Base-by-base conservation (phyloP, 202 grass and related monocot species). In the Schoenoplectus triqueter region DNA sequence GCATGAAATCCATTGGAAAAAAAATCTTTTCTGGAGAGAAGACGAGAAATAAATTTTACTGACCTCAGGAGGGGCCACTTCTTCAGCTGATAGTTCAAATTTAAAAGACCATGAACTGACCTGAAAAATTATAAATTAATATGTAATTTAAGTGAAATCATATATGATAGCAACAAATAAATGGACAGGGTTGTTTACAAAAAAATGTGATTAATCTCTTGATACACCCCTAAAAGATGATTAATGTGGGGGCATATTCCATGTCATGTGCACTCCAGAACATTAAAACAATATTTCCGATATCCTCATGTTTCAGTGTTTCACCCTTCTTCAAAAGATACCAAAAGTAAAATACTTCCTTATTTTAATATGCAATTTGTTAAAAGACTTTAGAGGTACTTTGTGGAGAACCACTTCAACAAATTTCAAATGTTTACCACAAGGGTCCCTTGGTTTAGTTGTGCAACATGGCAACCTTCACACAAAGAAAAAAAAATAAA, bases 21-120 rank as follows among this genome's bases (percentile, higher is more conserved):
- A 41, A 57, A 2, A 40, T 57, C 0, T 59, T 31, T 77, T 77
- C 73, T 57, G 51, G 3, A 40, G 57, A 40, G 15, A 6, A 77
- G n/a, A 81, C 1, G 6, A 64, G 39, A 14, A 78, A 56, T 22
- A 20, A 31, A 87, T 41, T 40, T 19, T 0, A 89, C 85, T 81
- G 73, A 97, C 95, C 89, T 92, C 89, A 13, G 63, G 84, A 51
- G 90, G 89, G 87, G 86, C 54, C 41, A 85, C 81, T 21, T 90
- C 76, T 79, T 93, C 86, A 19, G 91, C 82, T 15, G 72, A 83
- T 76, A 92, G 78, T 52, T 81, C 87, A 76, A 98, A 94, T 75
- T 90, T 91, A 85, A 98, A 94, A 15, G 95, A 98, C 89, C 93
- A 92, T 74, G 79, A 86, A 60, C 89, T 88, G 73, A 95, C 88